phyloP scores from a whole-genome alignment of 1,139 yeast species.

The Taphrina deformans region DNA sequence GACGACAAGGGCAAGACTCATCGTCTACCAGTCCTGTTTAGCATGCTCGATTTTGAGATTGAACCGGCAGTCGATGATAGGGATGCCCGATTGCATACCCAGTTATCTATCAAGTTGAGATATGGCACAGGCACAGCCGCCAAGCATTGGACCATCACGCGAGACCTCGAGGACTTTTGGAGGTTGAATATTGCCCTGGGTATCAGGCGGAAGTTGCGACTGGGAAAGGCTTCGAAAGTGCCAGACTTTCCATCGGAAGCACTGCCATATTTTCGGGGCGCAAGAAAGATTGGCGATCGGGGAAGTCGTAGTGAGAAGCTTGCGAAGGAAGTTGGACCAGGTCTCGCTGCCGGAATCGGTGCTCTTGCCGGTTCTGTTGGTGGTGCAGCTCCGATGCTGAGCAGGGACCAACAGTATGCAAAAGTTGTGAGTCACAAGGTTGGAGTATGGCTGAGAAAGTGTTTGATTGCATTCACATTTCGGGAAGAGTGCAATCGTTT shows the following conservation, averaged over 20 bases:
- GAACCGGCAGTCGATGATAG: constrained; percentile 52
- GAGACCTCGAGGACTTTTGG: constrained; percentile 67
- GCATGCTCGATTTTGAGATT: constrained; percentile 67
- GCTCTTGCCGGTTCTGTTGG: constrained; percentile 29
- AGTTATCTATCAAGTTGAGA: constrained; percentile 61
- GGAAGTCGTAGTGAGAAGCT: constrained; percentile 21
- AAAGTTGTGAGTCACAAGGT: constrained; percentile 45
- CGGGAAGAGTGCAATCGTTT: constrained; percentile 79
- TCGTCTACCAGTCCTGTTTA: constrained; percentile 77
- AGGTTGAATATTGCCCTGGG: constrained; percentile 41
- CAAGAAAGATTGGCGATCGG: constrained; percentile 37
- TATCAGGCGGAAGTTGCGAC: constrained; percentile 67
- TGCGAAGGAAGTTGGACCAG: constrained; percentile 18
- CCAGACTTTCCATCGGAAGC: constrained; percentile 45
- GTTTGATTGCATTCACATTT: constrained; percentile 61
- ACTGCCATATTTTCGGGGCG: constrained; percentile 40
- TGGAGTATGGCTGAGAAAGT: constrained; percentile 62
- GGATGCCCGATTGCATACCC: constrained; percentile 55
- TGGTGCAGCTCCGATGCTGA: constrained; percentile 18
- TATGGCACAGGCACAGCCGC: constrained; percentile 85
- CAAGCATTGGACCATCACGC: constrained; percentile 75
- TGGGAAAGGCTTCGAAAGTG: constrained; percentile 47
- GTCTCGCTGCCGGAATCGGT: constrained; percentile 32
- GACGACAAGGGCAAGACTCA: constrained; percentile 43
- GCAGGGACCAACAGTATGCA: constrained; percentile 15